phyloP scores from a whole-genome alignment of 306 rosid species.

The Vachellia collinsii region DNA sequence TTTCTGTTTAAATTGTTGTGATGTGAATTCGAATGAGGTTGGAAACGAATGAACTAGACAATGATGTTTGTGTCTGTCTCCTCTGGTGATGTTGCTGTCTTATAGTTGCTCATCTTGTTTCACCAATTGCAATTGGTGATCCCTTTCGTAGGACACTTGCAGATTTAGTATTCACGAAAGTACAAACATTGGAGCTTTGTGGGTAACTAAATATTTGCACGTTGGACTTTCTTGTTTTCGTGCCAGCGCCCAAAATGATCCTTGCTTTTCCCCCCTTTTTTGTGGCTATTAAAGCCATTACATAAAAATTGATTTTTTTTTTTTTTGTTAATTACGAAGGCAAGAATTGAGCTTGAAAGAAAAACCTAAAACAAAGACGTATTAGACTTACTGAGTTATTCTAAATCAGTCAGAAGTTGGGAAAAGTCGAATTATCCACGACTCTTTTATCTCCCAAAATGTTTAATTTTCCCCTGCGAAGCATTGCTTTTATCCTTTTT shows the following conservation, averaged over 20 bases:
- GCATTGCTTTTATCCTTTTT: not conserved
- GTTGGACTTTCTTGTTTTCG: not conserved
- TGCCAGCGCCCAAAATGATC: not conserved
- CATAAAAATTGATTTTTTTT: not conserved
- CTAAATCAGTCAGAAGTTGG: too few relatives aligned
- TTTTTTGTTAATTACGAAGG: too few relatives aligned
- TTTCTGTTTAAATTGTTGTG: not conserved
- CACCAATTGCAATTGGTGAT: conserved; percentile 14
- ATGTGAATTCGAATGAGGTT: conserved; percentile 1
- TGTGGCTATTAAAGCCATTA: not conserved
- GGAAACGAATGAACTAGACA: conserved; percentile 7
- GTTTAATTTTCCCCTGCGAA: not conserved
- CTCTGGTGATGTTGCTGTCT: conserved; percentile 21
- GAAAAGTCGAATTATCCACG: too few relatives aligned
- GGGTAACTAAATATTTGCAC: not conserved
- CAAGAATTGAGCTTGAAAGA: too few relatives aligned
- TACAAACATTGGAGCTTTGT: conserved; percentile 6
- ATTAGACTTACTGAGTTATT: too few relatives aligned
- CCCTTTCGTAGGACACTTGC: not conserved
- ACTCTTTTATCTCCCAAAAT: too few relatives aligned
- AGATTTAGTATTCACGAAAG: not conserved
- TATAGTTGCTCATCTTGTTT: not conserved
- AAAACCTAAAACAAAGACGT: too few relatives aligned
- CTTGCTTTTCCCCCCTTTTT: not conserved
- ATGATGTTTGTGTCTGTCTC: conserved; percentile 37